These are phyloP conservation scores for Trichophyton simii DNA, from an alignment of 2,329 filamentous ascomycete genomes.

Conservation along the genomic window DNA sequence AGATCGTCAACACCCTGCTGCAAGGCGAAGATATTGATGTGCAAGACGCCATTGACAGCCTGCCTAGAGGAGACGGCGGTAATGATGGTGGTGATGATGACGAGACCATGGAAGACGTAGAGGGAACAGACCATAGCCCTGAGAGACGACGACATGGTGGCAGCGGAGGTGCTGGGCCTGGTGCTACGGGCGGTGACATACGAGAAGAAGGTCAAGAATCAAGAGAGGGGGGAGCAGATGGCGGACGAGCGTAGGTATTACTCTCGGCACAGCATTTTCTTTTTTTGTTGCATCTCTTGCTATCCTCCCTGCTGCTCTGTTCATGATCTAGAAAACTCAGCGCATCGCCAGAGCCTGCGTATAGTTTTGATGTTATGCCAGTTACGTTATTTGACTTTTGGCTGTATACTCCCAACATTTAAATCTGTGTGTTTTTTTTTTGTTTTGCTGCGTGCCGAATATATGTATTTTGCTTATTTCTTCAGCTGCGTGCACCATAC, in stretches of 20 bases:
- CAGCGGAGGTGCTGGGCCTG: slow-evolving; percentile 70
- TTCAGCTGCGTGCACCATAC: not conserved
- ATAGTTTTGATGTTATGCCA: slow-evolving; percentile 2
- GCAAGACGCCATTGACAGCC: slow-evolving; percentile 54
- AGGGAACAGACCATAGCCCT: slow-evolving; percentile 48
- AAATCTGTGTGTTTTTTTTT: not conserved
- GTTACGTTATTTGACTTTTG: not conserved
- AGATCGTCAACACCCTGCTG: slow-evolving; percentile 71
- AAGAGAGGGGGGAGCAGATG: slow-evolving; percentile 87
- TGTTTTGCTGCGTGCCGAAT: not conserved
- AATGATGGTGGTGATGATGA: slow-evolving; percentile 49
- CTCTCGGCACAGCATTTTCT: slow-evolving; percentile 21
- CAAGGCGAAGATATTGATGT: slow-evolving; percentile 85
- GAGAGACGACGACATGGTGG: slow-evolving; percentile 43
- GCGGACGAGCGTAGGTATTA: slow-evolving; percentile 96
- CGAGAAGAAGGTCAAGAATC: slow-evolving; percentile 79
- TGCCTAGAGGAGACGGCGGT: slow-evolving; percentile 39
- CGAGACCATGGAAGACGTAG: slow-evolving; percentile 68
- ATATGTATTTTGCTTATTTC: not conserved
- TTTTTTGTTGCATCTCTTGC: slow-evolving; percentile 8
- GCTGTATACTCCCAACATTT: not conserved
- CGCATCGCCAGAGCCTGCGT: not conserved
- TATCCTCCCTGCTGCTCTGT: not conserved
- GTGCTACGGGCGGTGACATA: slow-evolving; percentile 80
- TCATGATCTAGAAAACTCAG: not conserved